A percentile compares a stretch with the other conserved stretches of the same genome.
Evolutionary conservation across 495 filamentous ascomycete species (phyloP).

Genomic region (Penicillium herquei): DNA sequence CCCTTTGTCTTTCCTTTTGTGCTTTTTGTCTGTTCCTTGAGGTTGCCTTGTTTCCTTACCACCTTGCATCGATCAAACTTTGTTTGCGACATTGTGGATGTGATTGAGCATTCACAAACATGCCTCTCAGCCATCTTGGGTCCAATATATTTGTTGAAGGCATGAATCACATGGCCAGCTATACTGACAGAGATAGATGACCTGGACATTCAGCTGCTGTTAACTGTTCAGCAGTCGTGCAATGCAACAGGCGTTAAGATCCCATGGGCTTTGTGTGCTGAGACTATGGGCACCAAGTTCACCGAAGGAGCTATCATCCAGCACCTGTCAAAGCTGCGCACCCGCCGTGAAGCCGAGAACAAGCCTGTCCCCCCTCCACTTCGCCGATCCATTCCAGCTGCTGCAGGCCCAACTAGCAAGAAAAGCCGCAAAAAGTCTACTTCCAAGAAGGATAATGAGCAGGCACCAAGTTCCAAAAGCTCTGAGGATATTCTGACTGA

Average conservation of each 20-base stretch:
- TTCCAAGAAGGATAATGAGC: neutral
- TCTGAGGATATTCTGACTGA: too few species aligned
- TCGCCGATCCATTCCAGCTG: constrained; percentile 4
- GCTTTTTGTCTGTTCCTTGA: neutral
- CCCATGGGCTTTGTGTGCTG: constrained; percentile 40
- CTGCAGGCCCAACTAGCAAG: neutral
- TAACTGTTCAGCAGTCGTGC: constrained; percentile 43
- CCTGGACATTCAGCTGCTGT: constrained; percentile 39
- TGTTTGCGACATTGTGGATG: too few species aligned
- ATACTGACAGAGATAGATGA: constrained; percentile 31
- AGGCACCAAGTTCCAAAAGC: too few species aligned
- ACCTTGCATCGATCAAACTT: too few species aligned
- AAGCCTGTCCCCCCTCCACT: constrained; percentile 42
- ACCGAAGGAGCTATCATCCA: constrained; percentile 47
- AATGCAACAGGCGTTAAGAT: constrained; percentile 34
- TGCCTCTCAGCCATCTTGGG: neutral
- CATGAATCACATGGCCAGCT: neutral
- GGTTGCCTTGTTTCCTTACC: neutral
- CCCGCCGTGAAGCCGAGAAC: constrained; percentile 24
- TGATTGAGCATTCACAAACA: neutral
- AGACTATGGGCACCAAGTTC: constrained; percentile 32
- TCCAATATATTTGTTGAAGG: neutral
- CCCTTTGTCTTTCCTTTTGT: too few species aligned
- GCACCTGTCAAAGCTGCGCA: constrained; percentile 46
- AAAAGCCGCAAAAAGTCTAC: neutral